A percentile compares a stretch with the other conserved stretches of the same genome.
Conservation (phyloP, 2,329 filamentous ascomycete species). For the Graphiopsis chlorocephala region DNA sequence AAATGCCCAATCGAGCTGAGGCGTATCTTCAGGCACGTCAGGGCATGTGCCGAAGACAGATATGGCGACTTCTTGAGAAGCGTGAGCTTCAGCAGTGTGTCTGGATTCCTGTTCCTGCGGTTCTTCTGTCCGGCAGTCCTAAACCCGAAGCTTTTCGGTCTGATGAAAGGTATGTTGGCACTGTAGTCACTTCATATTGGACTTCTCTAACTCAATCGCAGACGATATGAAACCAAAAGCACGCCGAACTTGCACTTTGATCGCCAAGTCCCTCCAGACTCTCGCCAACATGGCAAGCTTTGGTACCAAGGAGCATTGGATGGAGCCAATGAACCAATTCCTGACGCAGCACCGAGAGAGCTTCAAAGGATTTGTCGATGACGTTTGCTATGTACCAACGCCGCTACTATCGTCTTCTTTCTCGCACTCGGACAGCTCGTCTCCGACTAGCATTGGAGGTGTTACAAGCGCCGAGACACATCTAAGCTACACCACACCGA, state of each 20-base stretch:
- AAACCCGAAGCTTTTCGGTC: slow-evolving; percentile 88
- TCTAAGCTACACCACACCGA: slow-evolving; percentile 74
- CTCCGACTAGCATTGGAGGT: slow-evolving; percentile 27
- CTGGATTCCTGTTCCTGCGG: slow-evolving; percentile 87
- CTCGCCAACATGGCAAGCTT: slow-evolving; percentile 88
- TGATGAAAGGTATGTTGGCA: slow-evolving; percentile 62
- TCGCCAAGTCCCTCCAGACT: slow-evolving; percentile 88
- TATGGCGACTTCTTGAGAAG: slow-evolving; percentile 90
- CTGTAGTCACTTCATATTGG: background rate
- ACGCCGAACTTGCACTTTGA: slow-evolving; percentile 83
- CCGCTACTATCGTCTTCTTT: slow-evolving; percentile 57
- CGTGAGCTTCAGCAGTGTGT: slow-evolving; percentile 90
- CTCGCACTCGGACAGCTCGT: slow-evolving; percentile 38
- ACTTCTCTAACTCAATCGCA: slow-evolving; percentile 22
- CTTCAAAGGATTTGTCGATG: slow-evolving; percentile 84
- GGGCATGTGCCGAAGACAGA: slow-evolving; percentile 87
- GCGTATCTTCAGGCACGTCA: slow-evolving; percentile 83
- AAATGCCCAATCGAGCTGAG: slow-evolving; percentile 78
- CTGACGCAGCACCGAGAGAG: slow-evolving; percentile 70
- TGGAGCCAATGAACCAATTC: slow-evolving; percentile 97
- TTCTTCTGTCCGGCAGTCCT: slow-evolving; percentile 97
- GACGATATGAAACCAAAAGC: slow-evolving; percentile 81
- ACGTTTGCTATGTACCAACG: slow-evolving; percentile 76
- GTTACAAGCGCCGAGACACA: slow-evolving; percentile 33
- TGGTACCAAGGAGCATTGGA: slow-evolving; percentile 95